These are phyloP conservation scores for Diaporthe caulivora DNA, from an alignment of 2,329 filamentous ascomycete genomes.

Conservation along the genomic window DNA sequence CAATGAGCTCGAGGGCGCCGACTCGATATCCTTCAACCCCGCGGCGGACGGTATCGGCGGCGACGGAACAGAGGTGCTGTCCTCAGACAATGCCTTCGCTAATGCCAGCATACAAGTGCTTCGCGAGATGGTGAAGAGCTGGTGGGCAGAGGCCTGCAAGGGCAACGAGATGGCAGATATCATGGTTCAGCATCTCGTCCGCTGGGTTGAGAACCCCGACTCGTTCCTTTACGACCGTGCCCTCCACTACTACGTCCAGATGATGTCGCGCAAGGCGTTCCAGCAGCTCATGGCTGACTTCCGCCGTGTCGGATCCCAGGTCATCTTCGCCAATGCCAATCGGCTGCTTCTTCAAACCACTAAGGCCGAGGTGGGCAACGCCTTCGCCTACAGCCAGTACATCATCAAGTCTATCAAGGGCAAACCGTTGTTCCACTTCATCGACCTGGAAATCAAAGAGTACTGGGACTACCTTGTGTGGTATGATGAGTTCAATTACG, in stretches of 20 bases:
- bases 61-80: conserved; percentile 77
- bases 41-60: conserved; percentile 71
- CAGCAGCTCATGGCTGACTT: conserved; percentile 98
- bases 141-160: conserved; percentile 95
- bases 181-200: conserved; percentile 95
- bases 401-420: conserved; percentile 97
- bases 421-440: conserved; percentile 95
- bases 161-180: conserved; percentile 96
- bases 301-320: conserved; percentile 91
- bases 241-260: conserved; percentile 96
- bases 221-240: conserved; percentile 96
- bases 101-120: conserved; percentile 90
- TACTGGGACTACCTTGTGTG: conserved; percentile 99
- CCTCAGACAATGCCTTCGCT: conserved; percentile 92
- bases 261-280: conserved; percentile 98
- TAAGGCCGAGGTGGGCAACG: conserved; percentile 96
- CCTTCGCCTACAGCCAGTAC: conserved; percentile 96
- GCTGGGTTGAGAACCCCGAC: conserved; percentile 94
- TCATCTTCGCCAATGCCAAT: conserved; percentile 94
- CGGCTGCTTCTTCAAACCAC: conserved; percentile 93
- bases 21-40: conserved; percentile 88
- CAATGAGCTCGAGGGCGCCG: conserved; percentile 93
- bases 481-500: conserved; percentile 99
- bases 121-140: conserved; percentile 97
- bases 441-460: conserved; percentile 96